These are phyloP conservation scores for Pythium guiyangense DNA, from an alignment of 352 stramenopile genomes.

Conservation along the genomic window DNA sequence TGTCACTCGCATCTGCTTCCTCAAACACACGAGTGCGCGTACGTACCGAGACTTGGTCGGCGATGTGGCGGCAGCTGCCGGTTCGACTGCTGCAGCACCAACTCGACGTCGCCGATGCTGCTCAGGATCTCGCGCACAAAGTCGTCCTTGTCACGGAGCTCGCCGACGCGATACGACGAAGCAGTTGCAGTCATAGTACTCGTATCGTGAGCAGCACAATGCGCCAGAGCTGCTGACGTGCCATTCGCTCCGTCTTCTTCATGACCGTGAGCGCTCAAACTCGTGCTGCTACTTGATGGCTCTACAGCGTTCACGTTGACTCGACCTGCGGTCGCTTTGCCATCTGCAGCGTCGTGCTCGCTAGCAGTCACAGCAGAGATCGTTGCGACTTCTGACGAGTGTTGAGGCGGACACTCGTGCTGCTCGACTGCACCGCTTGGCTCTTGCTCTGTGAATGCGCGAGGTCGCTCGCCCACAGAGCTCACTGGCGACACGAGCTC, in stretches of 20 bases:
- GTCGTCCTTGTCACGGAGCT: constrained; percentile 24
- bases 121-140: constrained; percentile 60
- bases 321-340: no score
- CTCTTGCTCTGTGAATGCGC: background rate
- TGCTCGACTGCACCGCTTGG: background rate
- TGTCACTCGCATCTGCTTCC: background rate
- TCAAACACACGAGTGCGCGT: background rate
- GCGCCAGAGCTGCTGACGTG: background rate
- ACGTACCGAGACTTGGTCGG: background rate
- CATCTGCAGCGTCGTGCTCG: no score
- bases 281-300: no score
- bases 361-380: no score
- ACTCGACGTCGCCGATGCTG: constrained; percentile 55
- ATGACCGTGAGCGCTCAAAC: no score
- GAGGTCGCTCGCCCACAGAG: background rate
- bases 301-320: no score
- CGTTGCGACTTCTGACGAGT: no score
- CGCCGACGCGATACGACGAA: constrained; percentile 1
- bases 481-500: constrained; percentile 7
- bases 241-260: background rate
- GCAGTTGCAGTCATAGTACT: background rate
- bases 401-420: background rate
- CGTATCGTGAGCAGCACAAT: background rate
- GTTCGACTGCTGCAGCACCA: constrained; percentile 39
- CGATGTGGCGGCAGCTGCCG: constrained; percentile 1